Percentiles rank a stretch among this genome's conserved stretches.
Conservation (phyloP, 208 protist species). For the Leishmania arabica region DNA sequence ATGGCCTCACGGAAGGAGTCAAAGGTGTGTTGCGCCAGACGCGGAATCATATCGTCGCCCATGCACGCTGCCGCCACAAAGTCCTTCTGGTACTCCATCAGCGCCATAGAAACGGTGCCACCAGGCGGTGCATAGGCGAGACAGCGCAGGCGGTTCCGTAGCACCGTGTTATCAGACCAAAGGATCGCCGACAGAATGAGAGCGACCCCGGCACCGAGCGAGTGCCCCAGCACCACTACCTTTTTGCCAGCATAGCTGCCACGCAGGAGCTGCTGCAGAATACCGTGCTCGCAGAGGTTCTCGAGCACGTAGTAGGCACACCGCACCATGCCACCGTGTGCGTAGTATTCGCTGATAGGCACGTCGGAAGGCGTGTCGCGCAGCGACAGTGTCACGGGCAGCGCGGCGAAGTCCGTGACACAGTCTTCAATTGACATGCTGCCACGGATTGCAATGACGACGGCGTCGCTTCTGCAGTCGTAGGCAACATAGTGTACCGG, state of each 20-base stretch:
- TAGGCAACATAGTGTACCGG: slow-evolving; percentile 84
- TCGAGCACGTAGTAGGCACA: slow-evolving; percentile 63
- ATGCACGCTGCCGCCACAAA: slow-evolving; percentile 73
- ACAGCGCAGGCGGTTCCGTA: slow-evolving; percentile 68
- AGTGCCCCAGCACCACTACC: slow-evolving; percentile 85
- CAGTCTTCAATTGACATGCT: slow-evolving; percentile 89
- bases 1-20: slow-evolving; percentile 72
- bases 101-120: slow-evolving; percentile 59
- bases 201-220: slow-evolving; percentile 82
- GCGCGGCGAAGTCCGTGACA: slow-evolving; percentile 76
- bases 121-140: slow-evolving; percentile 86
- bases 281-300: slow-evolving; percentile 56
- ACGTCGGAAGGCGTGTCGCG: slow-evolving; percentile 18
- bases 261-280: slow-evolving; percentile 49
- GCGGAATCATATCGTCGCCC: slow-evolving; percentile 86
- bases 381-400: slow-evolving; percentile 45
- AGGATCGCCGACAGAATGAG: slow-evolving; percentile 73
- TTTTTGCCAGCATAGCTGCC: slow-evolving; percentile 42
- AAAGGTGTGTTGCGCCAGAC: slow-evolving; percentile 79
- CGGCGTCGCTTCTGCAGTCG: slow-evolving; percentile 48
- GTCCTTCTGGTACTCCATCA: slow-evolving; percentile 64
- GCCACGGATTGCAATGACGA: slow-evolving; percentile 85
- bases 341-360: slow-evolving; percentile 63
- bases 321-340: slow-evolving; percentile 81
- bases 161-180: slow-evolving; percentile 38